These are phyloP conservation scores for Nemania sp. DNA, from an alignment of 2,329 filamentous ascomycete species.

Conservation along the genomic window DNA sequence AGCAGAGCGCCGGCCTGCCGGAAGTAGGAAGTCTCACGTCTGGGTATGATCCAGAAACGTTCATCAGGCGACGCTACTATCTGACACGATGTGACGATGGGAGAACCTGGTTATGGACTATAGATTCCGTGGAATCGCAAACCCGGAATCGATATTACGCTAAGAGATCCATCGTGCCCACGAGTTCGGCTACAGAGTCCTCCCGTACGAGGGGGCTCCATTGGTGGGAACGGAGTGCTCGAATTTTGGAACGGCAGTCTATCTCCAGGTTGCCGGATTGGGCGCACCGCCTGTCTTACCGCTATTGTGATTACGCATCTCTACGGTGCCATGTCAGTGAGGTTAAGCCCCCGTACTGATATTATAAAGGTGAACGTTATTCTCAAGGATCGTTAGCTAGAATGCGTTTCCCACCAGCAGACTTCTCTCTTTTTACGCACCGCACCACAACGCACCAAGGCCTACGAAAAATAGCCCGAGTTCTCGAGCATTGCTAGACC, in stretches of 20 bases:
- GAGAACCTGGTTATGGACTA: background rate
- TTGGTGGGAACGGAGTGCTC: slow-evolving; percentile 39
- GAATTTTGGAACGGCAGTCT: slow-evolving; percentile 40
- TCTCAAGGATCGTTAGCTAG: background rate
- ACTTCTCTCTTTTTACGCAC: background rate
- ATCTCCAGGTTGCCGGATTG: slow-evolving; percentile 46
- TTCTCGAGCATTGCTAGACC: no score
- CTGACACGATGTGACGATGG: slow-evolving; percentile 29
- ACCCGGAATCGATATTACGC: slow-evolving; percentile 23
- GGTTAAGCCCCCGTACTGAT: background rate
- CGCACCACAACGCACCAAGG: no score
- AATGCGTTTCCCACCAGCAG: background rate
- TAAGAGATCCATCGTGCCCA: slow-evolving; percentile 30
- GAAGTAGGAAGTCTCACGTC: background rate
- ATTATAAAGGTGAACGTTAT: background rate
- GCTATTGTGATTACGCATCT: background rate
- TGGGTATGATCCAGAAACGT: background rate
- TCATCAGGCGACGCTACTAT: slow-evolving; percentile 15
- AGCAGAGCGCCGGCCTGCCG: slow-evolving; percentile 33
- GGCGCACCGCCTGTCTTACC: slow-evolving; percentile 25
- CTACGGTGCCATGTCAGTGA: background rate
- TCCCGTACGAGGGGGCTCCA: slow-evolving; percentile 22
- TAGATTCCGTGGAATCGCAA: slow-evolving; percentile 14
- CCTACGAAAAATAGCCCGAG: no score
- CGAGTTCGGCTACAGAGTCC: slow-evolving; percentile 17